These are phyloP conservation scores for Conticribra guillardii DNA, from an alignment of 108 stramenopile species.

Conservation along the genomic window DNA sequence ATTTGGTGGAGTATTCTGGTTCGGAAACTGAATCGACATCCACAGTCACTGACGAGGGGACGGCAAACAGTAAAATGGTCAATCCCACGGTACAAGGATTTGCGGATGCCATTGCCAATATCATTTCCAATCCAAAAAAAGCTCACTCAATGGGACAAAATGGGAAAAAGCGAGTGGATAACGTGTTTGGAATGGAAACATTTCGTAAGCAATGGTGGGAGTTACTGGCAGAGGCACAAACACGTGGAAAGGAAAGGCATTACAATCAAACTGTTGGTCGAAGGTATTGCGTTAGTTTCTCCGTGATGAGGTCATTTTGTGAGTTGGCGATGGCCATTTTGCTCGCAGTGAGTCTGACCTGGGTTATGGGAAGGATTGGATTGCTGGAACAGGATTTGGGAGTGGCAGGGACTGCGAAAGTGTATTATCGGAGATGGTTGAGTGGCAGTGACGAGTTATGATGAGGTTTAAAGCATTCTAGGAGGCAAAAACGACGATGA, in stretches of 20 bases:
- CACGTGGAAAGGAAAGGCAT: constrained; percentile 39
- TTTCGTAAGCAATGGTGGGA: constrained; percentile 70
- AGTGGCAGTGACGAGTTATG: too few relatives aligned
- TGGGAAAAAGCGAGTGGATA: constrained; percentile 66
- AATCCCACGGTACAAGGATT: constrained; percentile 60
- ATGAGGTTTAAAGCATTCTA: too few relatives aligned
- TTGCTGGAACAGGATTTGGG: constrained; percentile 12
- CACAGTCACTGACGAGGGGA: too few relatives aligned
- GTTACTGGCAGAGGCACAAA: constrained; percentile 51
- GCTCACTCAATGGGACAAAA: constrained; percentile 65
- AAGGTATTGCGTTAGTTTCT: constrained; percentile 1
- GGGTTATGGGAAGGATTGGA: constrained; percentile 17
- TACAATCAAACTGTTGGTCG: constrained; percentile 8
- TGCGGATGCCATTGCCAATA: constrained; percentile 64
- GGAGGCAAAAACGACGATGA: too few relatives aligned
- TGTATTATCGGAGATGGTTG: too few relatives aligned
- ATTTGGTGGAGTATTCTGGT: constrained; percentile 61
- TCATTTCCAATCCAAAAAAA: constrained; percentile 52
- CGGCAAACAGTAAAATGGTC: neutral
- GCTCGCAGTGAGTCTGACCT: constrained; percentile 26
- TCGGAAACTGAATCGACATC: constrained; percentile 6
- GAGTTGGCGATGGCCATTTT: constrained; percentile 27
- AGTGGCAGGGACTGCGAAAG: constrained; percentile 1
- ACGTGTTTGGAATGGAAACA: constrained; percentile 67
- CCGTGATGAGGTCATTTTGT: constrained; percentile 17